Conservation (phyloP, 257 asterid genomes). For the Knoxia roxburghii region DNA sequence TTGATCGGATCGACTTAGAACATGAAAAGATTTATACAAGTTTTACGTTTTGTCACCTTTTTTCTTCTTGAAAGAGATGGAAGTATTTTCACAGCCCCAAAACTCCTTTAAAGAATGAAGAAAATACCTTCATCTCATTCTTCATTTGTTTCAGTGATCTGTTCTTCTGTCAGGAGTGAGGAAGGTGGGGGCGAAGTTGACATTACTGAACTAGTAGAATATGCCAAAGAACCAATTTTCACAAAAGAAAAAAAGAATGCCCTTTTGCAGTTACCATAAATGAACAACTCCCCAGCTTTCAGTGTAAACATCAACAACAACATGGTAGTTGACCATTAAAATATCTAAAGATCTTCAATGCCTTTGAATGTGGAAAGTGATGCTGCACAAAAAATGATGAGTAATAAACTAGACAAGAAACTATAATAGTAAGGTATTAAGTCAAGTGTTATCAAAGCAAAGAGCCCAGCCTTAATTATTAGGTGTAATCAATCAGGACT, state of each 20-base stretch:
- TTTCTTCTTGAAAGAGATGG: too few relatives aligned
- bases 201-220: not conserved
- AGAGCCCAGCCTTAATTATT: not conserved
- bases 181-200: constrained; percentile 14
- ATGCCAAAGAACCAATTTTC: not conserved
- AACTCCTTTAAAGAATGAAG: too few relatives aligned
- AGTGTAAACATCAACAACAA: constrained; percentile 16
- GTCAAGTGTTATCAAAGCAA: constrained; percentile 20
- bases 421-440: constrained; percentile 5
- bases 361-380: constrained; percentile 18
- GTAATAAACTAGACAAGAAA: not conserved
- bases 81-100: too few relatives aligned
- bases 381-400: constrained; percentile 3
- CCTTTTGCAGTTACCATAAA: not conserved
- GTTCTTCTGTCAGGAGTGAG: not conserved
- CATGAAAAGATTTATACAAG: too few relatives aligned
- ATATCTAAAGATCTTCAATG: constrained; percentile 12
- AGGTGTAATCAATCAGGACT: constrained; percentile 8
- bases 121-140: too few relatives aligned
- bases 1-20: too few relatives aligned
- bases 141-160: constrained; percentile 2
- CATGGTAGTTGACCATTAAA: constrained; percentile 15
- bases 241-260: not conserved
- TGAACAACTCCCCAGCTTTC: constrained; percentile 8
- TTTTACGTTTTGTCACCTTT: too few relatives aligned